Evolutionary conservation across 257 asterid genomes (phyloP).

Genomic region (Cynanchum wilfordii): DNA sequence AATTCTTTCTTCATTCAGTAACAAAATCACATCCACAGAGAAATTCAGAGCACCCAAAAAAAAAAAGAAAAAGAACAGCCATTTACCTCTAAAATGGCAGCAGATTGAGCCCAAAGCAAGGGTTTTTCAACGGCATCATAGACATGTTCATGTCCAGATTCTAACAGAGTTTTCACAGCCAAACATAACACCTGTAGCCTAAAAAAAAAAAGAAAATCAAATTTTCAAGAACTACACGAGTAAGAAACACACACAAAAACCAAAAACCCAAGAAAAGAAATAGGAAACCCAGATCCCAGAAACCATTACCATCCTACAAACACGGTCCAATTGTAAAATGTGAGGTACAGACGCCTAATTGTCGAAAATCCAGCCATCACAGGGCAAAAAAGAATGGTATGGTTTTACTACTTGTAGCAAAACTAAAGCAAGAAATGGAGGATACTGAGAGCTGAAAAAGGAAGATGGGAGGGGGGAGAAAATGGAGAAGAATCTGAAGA

Average conservation of each 20-base stretch:
- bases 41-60: not conserved
- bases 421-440: not conserved
- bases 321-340: conserved; percentile 69
- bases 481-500: not conserved
- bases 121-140: conserved; percentile 79
- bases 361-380: conserved; percentile 60
- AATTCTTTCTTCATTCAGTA: not conserved
- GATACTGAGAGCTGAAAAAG: not conserved
- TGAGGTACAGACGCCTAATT: conserved; percentile 63
- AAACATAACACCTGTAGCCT: conserved; percentile 71
- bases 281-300: conserved; percentile 4
- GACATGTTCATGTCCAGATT: conserved; percentile 66
- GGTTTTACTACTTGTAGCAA: not conserved
- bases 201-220: conserved; percentile 11
- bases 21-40: not conserved
- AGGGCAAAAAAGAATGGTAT: not conserved
- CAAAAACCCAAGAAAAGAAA: not conserved
- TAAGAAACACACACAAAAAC: not conserved
- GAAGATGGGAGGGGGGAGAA: not conserved
- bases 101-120: conserved; percentile 72
- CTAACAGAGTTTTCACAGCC: conserved; percentile 45
- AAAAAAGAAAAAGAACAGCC: too few relatives aligned
- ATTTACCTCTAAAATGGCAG: conserved; percentile 64
- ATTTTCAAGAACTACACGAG: not conserved
- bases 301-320: conserved; percentile 66